Base-by-base conservation (phyloP, 495 filamentous ascomycete genomes). In the Trichoderma orchidacearum region DNA sequence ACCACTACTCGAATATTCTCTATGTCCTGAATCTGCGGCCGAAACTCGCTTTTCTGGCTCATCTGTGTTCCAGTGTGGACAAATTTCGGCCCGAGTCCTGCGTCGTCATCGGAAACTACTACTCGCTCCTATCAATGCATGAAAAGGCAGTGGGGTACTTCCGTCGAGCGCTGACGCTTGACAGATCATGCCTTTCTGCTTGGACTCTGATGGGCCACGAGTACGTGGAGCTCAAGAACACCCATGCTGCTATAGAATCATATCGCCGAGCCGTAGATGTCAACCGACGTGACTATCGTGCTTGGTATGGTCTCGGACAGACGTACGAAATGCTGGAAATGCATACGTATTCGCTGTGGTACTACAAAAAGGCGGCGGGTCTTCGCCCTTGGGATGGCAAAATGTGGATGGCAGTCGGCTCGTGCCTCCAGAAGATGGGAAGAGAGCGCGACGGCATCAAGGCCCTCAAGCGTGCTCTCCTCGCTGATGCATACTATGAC, bases 191-290 rank as follows among this genome's bases (percentile, higher is more conserved):
- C 61, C 75, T 95, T 30, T 92, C 88, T 4, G 94, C 94, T 13
- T 99, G 94, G 94, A 99, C 91, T 1, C 76, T 99, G 0, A 99
- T 99, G 94, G 94, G 94, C 8, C 94, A 97, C 66, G 94, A 99
- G 66, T 99, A 96, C 67, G 89, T 97, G 31, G 94, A 99, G 67
- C 85, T 99, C 73, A 99, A 97, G 63, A 99, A 99, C 63, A 99
- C 94, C 0, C 94, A 99, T 63, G 91, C 94, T 0, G 94, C 94
- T 15, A 97, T 99, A 59, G 94, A 99, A 67, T 90, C 86, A 9
- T 99, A 99, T 63, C 85, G 94, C 4, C 85, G 94, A 15, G 94
- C 94, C 1, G 94, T 99, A 4, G 94, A 97, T 61, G 85, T 92
- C 64, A 97, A 99, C 66, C 84, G 93, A 41, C 87, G 91, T 65